A percentile compares a stretch with the other conserved stretches of the same genome.
Evolutionary conservation across 768 basidiomycete genomes (phyloP).

Genomic region (Tubosaeta sp.): DNA sequence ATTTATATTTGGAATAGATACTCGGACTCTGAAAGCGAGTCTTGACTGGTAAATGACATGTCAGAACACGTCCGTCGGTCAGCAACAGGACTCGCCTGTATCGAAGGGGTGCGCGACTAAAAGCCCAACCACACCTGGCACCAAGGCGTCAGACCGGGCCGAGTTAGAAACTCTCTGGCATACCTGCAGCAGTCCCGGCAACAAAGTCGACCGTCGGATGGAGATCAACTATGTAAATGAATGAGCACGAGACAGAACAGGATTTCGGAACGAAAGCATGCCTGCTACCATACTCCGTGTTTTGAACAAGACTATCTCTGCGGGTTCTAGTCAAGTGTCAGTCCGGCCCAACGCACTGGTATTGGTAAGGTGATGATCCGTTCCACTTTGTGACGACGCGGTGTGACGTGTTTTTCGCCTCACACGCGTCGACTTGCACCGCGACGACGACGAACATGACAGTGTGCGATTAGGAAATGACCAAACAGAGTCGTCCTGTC

Average conservation of each 20-base stretch:
- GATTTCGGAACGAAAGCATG: neutral
- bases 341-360: neutral
- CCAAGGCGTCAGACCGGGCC: neutral
- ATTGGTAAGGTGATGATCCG: neutral
- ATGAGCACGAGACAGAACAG: constrained; percentile 3
- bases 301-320: neutral
- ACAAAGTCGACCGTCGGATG: constrained; percentile 72
- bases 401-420: neutral
- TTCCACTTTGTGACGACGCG: neutral
- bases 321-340: neutral
- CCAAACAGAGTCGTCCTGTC: neutral
- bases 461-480: neutral
- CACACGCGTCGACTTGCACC: neutral
- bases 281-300: constrained; percentile 22
- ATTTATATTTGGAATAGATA: constrained; percentile 53
- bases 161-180: too few species aligned
- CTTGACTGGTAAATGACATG: constrained; percentile 50
- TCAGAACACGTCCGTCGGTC: neutral
- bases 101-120: constrained; percentile 77
- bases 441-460: neutral
- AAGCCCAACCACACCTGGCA: constrained; percentile 55
- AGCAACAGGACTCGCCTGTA: constrained; percentile 40
- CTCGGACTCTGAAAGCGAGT: constrained; percentile 72
- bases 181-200: constrained; percentile 70
- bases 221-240: constrained; percentile 28